Base-by-base conservation (phyloP, 2,329 filamentous ascomycete species). In the Microdochium trichocladiopsis region DNA sequence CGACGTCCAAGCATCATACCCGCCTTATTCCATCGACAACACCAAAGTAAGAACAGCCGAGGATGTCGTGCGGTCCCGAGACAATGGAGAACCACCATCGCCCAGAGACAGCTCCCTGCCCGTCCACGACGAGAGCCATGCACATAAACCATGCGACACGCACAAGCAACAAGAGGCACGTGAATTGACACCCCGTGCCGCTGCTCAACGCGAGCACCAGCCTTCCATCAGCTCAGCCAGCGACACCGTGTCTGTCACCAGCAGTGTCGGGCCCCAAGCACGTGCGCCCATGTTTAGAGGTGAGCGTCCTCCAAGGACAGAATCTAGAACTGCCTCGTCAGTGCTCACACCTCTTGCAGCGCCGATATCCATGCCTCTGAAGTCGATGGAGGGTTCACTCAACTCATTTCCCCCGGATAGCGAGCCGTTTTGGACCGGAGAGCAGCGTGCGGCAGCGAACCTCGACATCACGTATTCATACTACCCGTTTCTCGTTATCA, bases 401-500 rank as follows among this genome's bases (percentile, higher is more conserved):
- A 18, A 18, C 41, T 8, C 12, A 9, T 45, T 8, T 18, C 18
- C 41, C 10, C 22, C 41, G 14, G 41, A 21, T 12, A 45, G 6
- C 21, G 41, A 18, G 6, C 41, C 41, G 14, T 21, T 45, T 41
- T 67, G 63, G 61, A 53, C 57, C 2, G 61, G 57, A 21, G 64
- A 66, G 12, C 62, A 64, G 25, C 63, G 59, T 28, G 56, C 61
- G 4, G 52, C 56, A 2, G 52, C 63, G 22, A 64, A 60, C 47
- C 58, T 66, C 5, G 64, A 69, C 28, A 60, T 75, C 24, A 70
- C 68, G 1, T 75, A 76, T 58, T 70, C 67, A 0, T 70, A 72
- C 52, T 74, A 72, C 55, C 72, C 74, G 1, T 74, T 73, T 50
- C 58, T 74, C 9, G 64, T 62, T 23, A 60, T 75, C 47, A 65